Evolutionary conservation across 495 filamentous ascomycete genomes (phyloP), one percentile per base, ranked within the genome.

Genomic region (Penicillium longicatenatum): DNA sequence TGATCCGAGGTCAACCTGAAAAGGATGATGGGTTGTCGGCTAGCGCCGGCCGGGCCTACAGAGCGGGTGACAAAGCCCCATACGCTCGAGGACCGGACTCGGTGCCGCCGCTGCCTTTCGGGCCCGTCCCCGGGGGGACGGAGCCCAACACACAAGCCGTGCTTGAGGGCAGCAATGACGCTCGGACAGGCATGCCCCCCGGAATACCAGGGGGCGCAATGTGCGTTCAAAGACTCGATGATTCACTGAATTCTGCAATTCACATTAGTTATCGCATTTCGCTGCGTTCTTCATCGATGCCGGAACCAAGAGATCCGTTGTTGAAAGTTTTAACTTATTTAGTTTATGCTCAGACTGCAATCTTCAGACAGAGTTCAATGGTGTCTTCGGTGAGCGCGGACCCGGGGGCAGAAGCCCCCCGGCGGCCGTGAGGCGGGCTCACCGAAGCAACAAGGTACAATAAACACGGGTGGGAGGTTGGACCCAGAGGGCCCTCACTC

Each of bases 191-290:
- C 80, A 83, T 86, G 79, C 84, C 80, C 79, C 63, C 69, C 75
- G 79, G 82, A 85, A 82, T 84, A 76, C 81, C 80, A 73, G 67
- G 61, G 79, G 82, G 82, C 79, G 82, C 81, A 86, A 85, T 85
- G 79, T 85, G 79, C 80, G 81, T 85, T 85, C 79, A 83, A 85
- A 86, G 82, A 86, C 84, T 85, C 81, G 81, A 87, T 86, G 79
- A 87, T 84, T 87, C 80, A 85, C 83, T 83, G 77, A 85, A 84
- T 84, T 52, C 81, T 86, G 80, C 81, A 86, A 86, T 86, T 86
- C 78, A 84, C 79, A 85, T 82, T 87, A 87, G 80, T 82, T 86
- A 84, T 87, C 80, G 81, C 79, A 87, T 85, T 85, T 86, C 79
- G 80, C 82, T 84, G 76, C 79, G 82, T 86, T 85, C 81, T 86